These are phyloP conservation scores for Camellia oleifera DNA, from an alignment of 179 eudicot species.

Conservation along the genomic window DNA sequence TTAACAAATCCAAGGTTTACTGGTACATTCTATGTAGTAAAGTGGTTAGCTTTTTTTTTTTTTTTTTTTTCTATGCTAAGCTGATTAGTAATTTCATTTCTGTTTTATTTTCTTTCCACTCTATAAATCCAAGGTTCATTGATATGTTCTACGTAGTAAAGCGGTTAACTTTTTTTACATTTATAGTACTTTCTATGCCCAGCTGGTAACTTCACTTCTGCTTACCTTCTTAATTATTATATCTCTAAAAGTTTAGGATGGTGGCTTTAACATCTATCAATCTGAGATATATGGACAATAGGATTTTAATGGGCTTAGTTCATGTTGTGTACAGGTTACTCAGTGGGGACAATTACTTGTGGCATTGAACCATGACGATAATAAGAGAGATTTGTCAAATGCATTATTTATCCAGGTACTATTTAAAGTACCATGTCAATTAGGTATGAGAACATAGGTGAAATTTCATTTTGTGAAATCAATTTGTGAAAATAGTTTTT, in stretches of 20 bases:
- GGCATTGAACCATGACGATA: conserved; percentile 33
- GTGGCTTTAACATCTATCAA: neutral
- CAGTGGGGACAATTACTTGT: conserved; percentile 73
- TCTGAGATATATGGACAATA: neutral
- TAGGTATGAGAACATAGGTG: neutral
- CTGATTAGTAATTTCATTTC: too few relatives aligned
- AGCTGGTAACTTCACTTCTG: neutral
- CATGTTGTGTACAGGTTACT: conserved; percentile 44
- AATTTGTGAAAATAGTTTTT: conserved; percentile 6
- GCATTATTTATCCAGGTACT: conserved; percentile 71
- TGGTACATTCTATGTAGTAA: too few relatives aligned
- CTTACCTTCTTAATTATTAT: neutral
- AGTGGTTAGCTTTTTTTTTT: too few relatives aligned
- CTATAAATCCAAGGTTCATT: neutral
- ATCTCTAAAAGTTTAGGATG: neutral
- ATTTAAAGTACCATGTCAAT: neutral
- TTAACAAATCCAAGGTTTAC: too few relatives aligned
- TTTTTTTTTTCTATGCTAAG: too few relatives aligned
- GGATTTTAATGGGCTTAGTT: neutral
- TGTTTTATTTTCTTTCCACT: too few relatives aligned
- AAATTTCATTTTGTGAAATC: neutral
- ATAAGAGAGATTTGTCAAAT: conserved; percentile 48
- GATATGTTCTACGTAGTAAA: neutral
- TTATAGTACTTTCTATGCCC: neutral
- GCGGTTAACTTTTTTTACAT: neutral